Evolutionary conservation across 345 rosid genomes (phyloP).

Genomic region (Salix exigua): DNA sequence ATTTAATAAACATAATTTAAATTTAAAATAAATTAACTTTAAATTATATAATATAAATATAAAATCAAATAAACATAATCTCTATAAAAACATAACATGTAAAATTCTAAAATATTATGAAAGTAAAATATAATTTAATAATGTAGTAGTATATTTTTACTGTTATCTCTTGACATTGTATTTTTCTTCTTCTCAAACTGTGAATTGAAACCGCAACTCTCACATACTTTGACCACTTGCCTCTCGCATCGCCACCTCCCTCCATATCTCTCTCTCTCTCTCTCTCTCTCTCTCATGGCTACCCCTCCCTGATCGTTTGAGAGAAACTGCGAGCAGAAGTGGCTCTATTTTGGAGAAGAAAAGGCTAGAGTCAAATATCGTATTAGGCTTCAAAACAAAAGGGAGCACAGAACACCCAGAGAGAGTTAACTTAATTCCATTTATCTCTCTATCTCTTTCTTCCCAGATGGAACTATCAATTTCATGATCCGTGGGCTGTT

Average conservation of each 20-base stretch:
- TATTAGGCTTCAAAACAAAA: constrained; percentile 14
- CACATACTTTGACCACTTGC: constrained; percentile 26
- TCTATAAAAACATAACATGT: no score
- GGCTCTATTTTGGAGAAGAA: constrained; percentile 11
- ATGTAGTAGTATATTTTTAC: background rate
- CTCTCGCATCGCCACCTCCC: constrained; percentile 4
- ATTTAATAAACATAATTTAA: no score
- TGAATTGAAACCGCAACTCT: constrained; percentile 27
- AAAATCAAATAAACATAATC: no score
- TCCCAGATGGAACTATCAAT: constrained; percentile 21
- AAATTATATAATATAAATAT: no score
- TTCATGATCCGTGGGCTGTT: constrained; percentile 25
- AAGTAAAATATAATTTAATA: no score
- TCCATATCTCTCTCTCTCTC: background rate
- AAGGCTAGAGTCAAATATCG: background rate
- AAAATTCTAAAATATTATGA: no score
- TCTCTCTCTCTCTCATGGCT: constrained; percentile 1
- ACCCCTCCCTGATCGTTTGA: constrained; percentile 27
- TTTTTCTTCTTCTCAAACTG: constrained; percentile 23
- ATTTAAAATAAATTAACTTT: no score
- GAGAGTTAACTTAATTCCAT: background rate
- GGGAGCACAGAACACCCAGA: background rate
- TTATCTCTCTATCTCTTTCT: constrained; percentile 9
- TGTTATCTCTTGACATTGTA: background rate
- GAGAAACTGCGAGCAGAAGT: constrained; percentile 25